Percentiles rank a stretch among this genome's conserved stretches.
Evolutionary conservation across 106 monocot species (phyloP).

Genomic region (Platanthera guangdongensis): DNA sequence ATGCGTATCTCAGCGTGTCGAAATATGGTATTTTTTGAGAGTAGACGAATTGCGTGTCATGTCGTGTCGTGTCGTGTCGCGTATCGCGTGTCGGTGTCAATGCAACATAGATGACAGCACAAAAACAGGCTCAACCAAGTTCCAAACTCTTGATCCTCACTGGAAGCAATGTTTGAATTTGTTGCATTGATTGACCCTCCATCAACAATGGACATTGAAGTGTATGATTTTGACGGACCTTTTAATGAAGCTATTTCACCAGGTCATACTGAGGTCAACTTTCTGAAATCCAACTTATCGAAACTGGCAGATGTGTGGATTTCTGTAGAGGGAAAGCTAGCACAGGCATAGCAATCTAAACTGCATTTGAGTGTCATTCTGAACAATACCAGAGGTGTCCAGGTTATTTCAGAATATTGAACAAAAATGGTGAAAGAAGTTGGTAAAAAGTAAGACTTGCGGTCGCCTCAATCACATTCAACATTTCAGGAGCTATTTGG

Average conservation of each 20-base stretch:
- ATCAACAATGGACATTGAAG: constrained; percentile 58
- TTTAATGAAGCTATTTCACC: constrained; percentile 51
- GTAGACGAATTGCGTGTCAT: too few relatives aligned
- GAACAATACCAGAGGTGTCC: constrained; percentile 56
- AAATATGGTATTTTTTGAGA: too few relatives aligned
- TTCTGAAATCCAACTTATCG: constrained; percentile 69
- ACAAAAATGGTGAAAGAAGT: constrained; percentile 77
- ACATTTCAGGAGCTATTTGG: constrained; percentile 74
- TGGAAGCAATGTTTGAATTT: constrained; percentile 62
- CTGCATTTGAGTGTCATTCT: constrained; percentile 71
- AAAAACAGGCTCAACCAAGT: too few relatives aligned
- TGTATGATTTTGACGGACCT: constrained; percentile 75
- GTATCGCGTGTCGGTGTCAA: too few relatives aligned
- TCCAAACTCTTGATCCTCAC: too few relatives aligned
- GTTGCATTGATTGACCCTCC: constrained; percentile 84
- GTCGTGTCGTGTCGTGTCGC: too few relatives aligned
- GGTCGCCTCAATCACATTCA: constrained; percentile 74
- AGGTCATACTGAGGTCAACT: constrained; percentile 73
- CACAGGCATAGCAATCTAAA: constrained; percentile 57
- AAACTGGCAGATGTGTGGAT: constrained; percentile 76
- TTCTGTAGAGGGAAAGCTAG: constrained; percentile 62
- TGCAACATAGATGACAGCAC: too few relatives aligned
- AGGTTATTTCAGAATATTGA: constrained; percentile 56
- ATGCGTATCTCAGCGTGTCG: too few relatives aligned
- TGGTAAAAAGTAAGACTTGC: constrained; percentile 74